A percentile compares a stretch with the other conserved stretches of the same genome.
Conservation (phyloP, 371 early-diverging fungal genomes). For the Apophysomyces variabilis region DNA sequence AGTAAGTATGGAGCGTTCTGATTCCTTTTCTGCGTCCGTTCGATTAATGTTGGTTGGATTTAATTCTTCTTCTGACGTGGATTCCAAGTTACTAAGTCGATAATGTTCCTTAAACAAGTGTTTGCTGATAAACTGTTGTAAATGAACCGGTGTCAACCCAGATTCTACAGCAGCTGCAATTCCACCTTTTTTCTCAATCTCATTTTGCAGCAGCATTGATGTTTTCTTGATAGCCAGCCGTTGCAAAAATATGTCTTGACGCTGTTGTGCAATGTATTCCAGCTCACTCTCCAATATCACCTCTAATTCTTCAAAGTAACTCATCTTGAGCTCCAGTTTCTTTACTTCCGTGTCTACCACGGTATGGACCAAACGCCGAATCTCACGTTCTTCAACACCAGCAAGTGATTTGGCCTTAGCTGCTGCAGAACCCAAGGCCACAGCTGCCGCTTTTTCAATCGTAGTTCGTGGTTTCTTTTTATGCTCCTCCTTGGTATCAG, state of each 20-base stretch:
- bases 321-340: constrained; percentile 90
- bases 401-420: constrained; percentile 73
- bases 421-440: constrained; percentile 71
- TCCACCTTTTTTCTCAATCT: constrained; percentile 47
- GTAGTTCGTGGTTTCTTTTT: constrained; percentile 50
- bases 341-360: constrained; percentile 84
- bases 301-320: constrained; percentile 92
- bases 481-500: constrained; percentile 11
- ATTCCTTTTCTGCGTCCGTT: not conserved
- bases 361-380: constrained; percentile 76
- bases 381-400: constrained; percentile 78
- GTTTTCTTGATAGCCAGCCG: constrained; percentile 70
- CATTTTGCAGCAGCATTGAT: constrained; percentile 53
- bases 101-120: constrained; percentile 45
- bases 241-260: constrained; percentile 80
- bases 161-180: constrained; percentile 39
- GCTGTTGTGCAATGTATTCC: constrained; percentile 80
- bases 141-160: constrained; percentile 44
- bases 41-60: not conserved
- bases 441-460: constrained; percentile 65
- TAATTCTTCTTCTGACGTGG: not conserved
- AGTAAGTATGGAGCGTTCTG: constrained; percentile 1
- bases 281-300: constrained; percentile 84
- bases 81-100: constrained; percentile 16
- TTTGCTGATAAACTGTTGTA: constrained; percentile 41